Conservation (phyloP, 371 early-diverging fungal species). For the Batkoa obscura region DNA sequence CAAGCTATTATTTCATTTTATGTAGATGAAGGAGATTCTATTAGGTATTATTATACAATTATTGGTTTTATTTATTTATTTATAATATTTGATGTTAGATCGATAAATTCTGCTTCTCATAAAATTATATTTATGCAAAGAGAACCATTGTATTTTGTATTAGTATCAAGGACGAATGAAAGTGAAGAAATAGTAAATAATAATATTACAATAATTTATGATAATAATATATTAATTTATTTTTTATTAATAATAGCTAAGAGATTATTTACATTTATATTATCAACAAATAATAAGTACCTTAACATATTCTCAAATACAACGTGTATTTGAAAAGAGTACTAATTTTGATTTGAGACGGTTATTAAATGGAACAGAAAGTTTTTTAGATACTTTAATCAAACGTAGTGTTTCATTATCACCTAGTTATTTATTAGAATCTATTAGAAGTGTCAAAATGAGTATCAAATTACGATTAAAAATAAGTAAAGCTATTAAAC, state of each 20-base stretch:
- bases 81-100: slow-evolving; percentile 16
- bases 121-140: slow-evolving; percentile 63
- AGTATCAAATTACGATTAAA: slow-evolving; percentile 43
- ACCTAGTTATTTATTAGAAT: slow-evolving; percentile 44
- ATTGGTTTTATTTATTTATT: not conserved
- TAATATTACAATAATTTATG: too few relatives aligned
- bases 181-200: slow-evolving; percentile 47
- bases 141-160: slow-evolving; percentile 69
- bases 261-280: slow-evolving; percentile 57
- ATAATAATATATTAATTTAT: not conserved
- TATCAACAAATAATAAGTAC: slow-evolving; percentile 76
- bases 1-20: slow-evolving; percentile 83
- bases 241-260: slow-evolving; percentile 29
- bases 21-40: slow-evolving; percentile 54
- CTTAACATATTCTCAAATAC: slow-evolving; percentile 61
- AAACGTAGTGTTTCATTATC: not conserved
- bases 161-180: slow-evolving; percentile 62
- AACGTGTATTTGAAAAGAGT: slow-evolving; percentile 65
- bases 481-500: slow-evolving; percentile 52
- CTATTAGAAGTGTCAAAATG: slow-evolving; percentile 55
- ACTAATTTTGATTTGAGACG: slow-evolving; percentile 78
- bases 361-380: slow-evolving; percentile 31
- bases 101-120: slow-evolving; percentile 54
- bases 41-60: not conserved
- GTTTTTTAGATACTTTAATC: not conserved